A percentile compares a stretch with the other conserved stretches of the same genome.
phyloP scores from a whole-genome alignment of 305 asterid species.

The Fraxinus velutina region DNA sequence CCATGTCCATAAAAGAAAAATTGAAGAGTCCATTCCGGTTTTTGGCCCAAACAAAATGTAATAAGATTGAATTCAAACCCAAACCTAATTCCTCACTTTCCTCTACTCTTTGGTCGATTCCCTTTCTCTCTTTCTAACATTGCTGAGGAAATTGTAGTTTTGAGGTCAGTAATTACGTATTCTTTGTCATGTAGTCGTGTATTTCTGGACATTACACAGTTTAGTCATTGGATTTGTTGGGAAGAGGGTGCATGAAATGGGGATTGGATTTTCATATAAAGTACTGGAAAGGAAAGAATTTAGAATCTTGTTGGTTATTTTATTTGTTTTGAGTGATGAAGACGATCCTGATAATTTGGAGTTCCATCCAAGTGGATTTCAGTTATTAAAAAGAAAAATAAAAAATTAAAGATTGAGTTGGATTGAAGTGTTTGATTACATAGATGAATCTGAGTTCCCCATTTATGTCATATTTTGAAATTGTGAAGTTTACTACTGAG shows the following conservation, averaged over 20 bases:
- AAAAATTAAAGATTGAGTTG: neutral
- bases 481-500: neutral
- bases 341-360: conserved; percentile 20
- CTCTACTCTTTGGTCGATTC: too few relatives aligned
- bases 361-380: neutral
- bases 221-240: conserved; percentile 8
- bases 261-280: neutral
- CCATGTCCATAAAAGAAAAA: too few relatives aligned
- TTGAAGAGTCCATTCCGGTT: too few relatives aligned
- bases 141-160: too few relatives aligned
- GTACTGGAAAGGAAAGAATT: neutral
- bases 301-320: conserved; percentile 8
- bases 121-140: too few relatives aligned
- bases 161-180: too few relatives aligned
- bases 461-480: neutral
- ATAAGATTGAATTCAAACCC: too few relatives aligned
- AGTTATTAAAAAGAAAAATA: neutral
- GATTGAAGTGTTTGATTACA: neutral
- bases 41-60: too few relatives aligned
- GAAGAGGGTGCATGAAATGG: conserved; percentile 4
- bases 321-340: conserved; percentile 4
- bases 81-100: too few relatives aligned
- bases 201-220: too few relatives aligned
- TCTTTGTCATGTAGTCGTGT: too few relatives aligned
- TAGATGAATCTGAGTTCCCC: neutral